Base-by-base conservation (phyloP, 805 yeast genomes). In the Isabelozyma rhagii region DNA sequence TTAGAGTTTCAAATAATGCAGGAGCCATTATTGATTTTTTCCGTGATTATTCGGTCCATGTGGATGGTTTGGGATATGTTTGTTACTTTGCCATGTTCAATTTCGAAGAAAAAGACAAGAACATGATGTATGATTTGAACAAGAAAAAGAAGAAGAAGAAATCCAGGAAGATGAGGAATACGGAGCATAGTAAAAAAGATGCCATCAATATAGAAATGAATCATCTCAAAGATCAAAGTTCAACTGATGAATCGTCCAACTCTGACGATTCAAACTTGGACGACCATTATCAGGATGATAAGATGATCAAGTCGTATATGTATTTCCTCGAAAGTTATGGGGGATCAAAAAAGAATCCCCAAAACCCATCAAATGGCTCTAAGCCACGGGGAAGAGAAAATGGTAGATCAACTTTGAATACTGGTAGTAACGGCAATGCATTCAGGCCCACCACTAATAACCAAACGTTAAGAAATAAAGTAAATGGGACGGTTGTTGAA, bases 11-110 rank as follows among this genome's bases (percentile, higher is more conserved):
- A 3, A 78, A 78, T 46, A 78, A 83, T 25, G 74, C 93, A 11
- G 92, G 87, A 28, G 76, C 82, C 27, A 87, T 94, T 43, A 81
- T 94, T 31, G 98, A 94, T 62, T 94, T 94, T 61, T 89, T 93
- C 66, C 72, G 98, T 49, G 97, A 93, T 51, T 86, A 82, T 56
- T 84, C 96, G 10, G 84, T 91, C 10, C 94, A 93, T 64, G 89
- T 92, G 44, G 97, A 92, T 69, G 98, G 97, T 0, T 72, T 94
- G 40, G 99, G 99, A 0, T 87, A 92, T 61, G 96, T 94, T 39
- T 93, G 98, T 62, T 85, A 89, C 29, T 90, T 85, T 75, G 98
- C 98, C 2, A 89, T 89, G 84, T 94, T 94, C 68, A 86, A 89
- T 56, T 82, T 87, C 53, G 91, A 85, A 52, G 82, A 81, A 54